phyloP scores from a whole-genome alignment of 257 asterid genomes.

The Penstemon eatonii region DNA sequence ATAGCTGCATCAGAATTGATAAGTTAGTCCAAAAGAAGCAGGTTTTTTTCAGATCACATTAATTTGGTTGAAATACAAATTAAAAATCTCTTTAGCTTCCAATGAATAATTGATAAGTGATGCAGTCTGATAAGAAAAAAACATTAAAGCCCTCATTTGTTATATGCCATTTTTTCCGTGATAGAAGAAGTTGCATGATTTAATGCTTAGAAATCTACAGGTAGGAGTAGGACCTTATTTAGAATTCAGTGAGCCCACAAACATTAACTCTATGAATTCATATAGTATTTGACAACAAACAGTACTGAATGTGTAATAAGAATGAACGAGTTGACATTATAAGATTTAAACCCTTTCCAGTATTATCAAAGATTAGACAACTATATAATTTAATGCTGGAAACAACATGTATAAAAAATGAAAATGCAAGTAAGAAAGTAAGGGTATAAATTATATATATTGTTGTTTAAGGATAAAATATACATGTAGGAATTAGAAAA shows the following conservation, averaged over 20 bases:
- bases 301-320: too few relatives aligned
- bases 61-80: too few relatives aligned
- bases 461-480: neutral
- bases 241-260: slow-evolving; percentile 12
- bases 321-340: too few relatives aligned
- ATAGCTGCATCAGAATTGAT: too few relatives aligned
- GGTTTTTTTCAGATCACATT: too few relatives aligned
- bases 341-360: too few relatives aligned
- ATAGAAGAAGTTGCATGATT: slow-evolving; percentile 18
- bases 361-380: too few relatives aligned
- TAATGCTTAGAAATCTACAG: slow-evolving; percentile 17
- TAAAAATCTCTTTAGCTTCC: neutral
- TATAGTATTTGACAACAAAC: too few relatives aligned
- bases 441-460: neutral
- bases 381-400: neutral
- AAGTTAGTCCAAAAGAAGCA: too few relatives aligned
- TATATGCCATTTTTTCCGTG: slow-evolving; percentile 15
- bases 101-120: neutral
- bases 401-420: neutral
- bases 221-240: slow-evolving; percentile 18
- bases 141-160: neutral
- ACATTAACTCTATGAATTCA: too few relatives aligned
- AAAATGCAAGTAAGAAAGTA: too few relatives aligned
- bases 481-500: too few relatives aligned
- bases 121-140: neutral